These are phyloP conservation scores for Trichoderma harzianum DNA, from an alignment of 2,329 filamentous ascomycete species.

Conservation along the genomic window DNA sequence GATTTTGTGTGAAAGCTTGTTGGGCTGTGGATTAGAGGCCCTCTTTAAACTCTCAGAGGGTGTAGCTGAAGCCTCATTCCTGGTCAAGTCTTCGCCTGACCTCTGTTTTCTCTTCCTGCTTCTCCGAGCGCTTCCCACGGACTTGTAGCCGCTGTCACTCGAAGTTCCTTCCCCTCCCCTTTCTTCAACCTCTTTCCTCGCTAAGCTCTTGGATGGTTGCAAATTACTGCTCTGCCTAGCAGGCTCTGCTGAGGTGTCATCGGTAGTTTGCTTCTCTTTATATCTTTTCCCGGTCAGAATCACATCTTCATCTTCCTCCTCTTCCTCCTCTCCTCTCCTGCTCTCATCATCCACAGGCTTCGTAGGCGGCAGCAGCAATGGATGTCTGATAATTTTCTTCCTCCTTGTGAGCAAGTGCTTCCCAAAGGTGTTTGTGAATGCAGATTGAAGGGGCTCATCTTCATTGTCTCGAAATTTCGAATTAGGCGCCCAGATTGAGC, in stretches of 20 bases:
- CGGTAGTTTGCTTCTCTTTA: background rate
- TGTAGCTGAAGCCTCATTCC: background rate
- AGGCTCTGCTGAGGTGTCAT: background rate
- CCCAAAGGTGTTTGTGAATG: slow-evolving; percentile 6
- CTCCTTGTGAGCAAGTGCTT: slow-evolving; percentile 3
- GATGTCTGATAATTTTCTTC: background rate
- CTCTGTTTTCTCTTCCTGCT: slow-evolving; percentile 11
- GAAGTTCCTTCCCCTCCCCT: background rate
- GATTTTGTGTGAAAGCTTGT: background rate
- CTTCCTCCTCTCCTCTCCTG: slow-evolving; percentile 22
- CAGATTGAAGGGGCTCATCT: slow-evolving; percentile 11
- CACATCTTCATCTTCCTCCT: slow-evolving; percentile 23
- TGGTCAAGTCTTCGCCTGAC: background rate
- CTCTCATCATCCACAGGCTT: slow-evolving; percentile 23
- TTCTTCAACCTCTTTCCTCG: background rate
- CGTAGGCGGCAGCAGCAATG: background rate
- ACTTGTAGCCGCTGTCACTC: slow-evolving; percentile 4
- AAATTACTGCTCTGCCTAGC: background rate
- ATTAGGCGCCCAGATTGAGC: slow-evolving; percentile 35
- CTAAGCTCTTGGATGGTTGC: background rate
- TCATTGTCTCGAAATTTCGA: slow-evolving; percentile 24
- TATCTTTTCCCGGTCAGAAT: slow-evolving; percentile 20
- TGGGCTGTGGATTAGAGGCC: background rate
- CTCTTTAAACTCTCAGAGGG: background rate
- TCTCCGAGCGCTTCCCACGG: background rate